Base-by-base conservation (phyloP, 2,329 filamentous ascomycete species). In the Phyllosticta ampelicida region DNA sequence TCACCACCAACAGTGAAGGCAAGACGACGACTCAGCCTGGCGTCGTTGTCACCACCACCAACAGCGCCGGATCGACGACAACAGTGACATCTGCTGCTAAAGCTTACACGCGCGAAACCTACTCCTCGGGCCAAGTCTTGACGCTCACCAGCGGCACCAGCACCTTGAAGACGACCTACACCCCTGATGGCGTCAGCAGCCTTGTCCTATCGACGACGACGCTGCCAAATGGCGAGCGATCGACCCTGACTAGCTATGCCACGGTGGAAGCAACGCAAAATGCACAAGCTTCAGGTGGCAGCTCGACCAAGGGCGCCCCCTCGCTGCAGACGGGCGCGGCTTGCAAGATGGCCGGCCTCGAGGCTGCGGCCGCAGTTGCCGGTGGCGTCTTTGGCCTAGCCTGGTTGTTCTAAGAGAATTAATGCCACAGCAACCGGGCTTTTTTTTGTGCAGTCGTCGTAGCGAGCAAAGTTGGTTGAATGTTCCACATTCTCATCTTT, bases 161-260 rank as follows among this genome's bases (percentile, higher is more conserved):
- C 44, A 73, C 74, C 2, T 71, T 78, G 58, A 62, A 76, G 54
- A 75, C 76, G 2, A 79, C 77, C 1, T 77, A 74, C 63, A 77
- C 75, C 1, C 76, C 76, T 3, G 74, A 71, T 19, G 64, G 61
- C 9, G 71, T 78, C 19, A 73, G 67, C 62, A 67, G 68, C 52
- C 61, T 78, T 26, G 67, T 73, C 28, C 62, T 77, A 3, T 59
- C 68, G 44, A 71, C 69, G 0, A 70, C 70, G 11, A 72, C 67
- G 8, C 66, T 67, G 13, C 53, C 62, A 0, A 61, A 69, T 49
- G 71, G 71, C 9, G 54, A 67, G 30, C 69, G 64, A 3, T 69
- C 65, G 36, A 77, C 74, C 1, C 67, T 77, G 55, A 78, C 76
- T 18, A 74, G 71, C 53, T 75, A 72, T 61, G 73, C 71, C 0